These are phyloP conservation scores for Flaveria linearis DNA, from an alignment of 129 eudicot species.

Conservation along the genomic window DNA sequence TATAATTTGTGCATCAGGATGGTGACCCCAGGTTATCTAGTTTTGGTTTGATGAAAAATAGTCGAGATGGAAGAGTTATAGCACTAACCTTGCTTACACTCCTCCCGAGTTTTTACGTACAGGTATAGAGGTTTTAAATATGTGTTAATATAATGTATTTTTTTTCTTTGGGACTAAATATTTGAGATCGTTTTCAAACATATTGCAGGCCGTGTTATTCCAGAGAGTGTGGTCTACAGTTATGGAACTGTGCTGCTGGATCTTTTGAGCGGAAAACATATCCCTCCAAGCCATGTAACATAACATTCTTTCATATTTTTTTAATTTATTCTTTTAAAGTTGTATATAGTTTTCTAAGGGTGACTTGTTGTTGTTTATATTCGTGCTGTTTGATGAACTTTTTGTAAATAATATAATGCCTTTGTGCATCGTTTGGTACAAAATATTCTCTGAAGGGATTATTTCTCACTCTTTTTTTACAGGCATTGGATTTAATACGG, in stretches of 20 bases:
- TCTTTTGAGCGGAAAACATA: constrained; percentile 71
- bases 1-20: constrained; percentile 53
- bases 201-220: constrained; percentile 68
- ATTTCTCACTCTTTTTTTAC: background rate
- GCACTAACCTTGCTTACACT: constrained; percentile 95
- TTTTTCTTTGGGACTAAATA: too few species aligned
- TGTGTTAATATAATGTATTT: background rate
- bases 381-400: background rate
- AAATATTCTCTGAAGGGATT: background rate
- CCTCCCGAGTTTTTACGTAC: constrained; percentile 99
- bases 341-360: background rate
- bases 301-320: constrained; percentile 26
- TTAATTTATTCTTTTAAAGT: background rate
- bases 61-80: constrained; percentile 96
- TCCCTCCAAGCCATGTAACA: constrained; percentile 77
- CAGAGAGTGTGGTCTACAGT: constrained; percentile 76
- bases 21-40: constrained; percentile 97
- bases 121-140: constrained; percentile 48
- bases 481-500: constrained; percentile 93
- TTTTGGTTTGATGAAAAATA: constrained; percentile 96
- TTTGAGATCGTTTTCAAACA: background rate
- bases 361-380: constrained; percentile 1
- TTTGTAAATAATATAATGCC: background rate
- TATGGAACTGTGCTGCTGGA: constrained; percentile 74
- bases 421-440: background rate